Conservation (phyloP, 2,329 filamentous ascomycete genomes). For the Achaetomium macrosporum region DNA sequence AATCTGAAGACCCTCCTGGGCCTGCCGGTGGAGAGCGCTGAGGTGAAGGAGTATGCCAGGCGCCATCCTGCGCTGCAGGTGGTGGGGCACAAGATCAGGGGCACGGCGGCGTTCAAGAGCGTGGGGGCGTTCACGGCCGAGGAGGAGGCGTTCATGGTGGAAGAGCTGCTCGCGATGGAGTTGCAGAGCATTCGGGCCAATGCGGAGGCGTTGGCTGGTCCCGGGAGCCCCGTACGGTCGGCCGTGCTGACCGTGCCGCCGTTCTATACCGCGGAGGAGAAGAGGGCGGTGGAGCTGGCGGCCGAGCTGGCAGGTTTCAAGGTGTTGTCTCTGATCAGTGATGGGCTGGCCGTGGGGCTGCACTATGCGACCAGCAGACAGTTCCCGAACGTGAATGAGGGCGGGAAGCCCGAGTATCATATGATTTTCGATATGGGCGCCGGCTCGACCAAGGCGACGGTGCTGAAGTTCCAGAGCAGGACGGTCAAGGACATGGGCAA, state of each 20-base stretch:
- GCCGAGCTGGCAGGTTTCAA: conserved; percentile 84
- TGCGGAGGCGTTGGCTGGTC: conserved; percentile 75
- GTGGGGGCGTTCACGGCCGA: conserved; percentile 52
- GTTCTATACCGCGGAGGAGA: conserved; percentile 88
- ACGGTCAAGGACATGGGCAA: conserved; percentile 86
- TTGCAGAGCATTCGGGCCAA: conserved; percentile 86
- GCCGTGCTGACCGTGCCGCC: conserved; percentile 83
- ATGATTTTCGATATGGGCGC: conserved; percentile 97
- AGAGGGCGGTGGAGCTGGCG: conserved; percentile 75
- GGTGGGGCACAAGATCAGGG: conserved; percentile 52
- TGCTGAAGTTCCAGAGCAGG: conserved; percentile 84
- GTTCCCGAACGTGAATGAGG: conserved; percentile 78
- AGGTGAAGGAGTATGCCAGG: conserved; percentile 63
- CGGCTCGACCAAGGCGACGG: conserved; percentile 83
- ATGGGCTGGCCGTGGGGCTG: conserved; percentile 85
- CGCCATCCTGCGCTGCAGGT: conserved; percentile 75
- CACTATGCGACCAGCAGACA: conserved; percentile 91
- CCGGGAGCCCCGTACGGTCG: conserved; percentile 67
- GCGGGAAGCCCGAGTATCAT: conserved; percentile 83
- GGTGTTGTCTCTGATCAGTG: conserved; percentile 77
- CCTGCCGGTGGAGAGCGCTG: conserved; percentile 53
- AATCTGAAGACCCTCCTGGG: conserved; percentile 92
- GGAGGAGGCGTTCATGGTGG: conserved; percentile 68
- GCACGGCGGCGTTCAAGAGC: conserved; percentile 79
- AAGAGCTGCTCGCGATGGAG: conserved; percentile 95